Percentiles rank a stretch among this genome's conserved stretches.
Evolutionary conservation across 345 rosid genomes (phyloP).

Genomic region (Rhodomyrtus tomentosa): DNA sequence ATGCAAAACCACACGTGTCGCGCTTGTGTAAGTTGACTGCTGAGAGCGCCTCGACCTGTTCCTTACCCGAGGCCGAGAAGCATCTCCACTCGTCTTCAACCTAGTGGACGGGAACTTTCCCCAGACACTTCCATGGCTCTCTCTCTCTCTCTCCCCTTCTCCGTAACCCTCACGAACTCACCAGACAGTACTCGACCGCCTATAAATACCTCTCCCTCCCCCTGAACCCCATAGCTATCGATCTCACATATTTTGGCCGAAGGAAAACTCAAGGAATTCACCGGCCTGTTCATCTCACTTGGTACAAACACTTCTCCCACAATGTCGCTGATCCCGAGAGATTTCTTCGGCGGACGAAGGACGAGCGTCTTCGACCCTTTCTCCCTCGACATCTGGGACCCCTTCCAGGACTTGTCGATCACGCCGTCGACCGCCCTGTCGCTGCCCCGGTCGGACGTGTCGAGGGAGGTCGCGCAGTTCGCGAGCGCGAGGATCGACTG

Average conservation of each 20-base stretch:
- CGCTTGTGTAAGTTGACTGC: background rate
- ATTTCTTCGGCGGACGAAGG: slow-evolving; percentile 1
- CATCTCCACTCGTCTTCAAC: background rate
- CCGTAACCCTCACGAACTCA: background rate
- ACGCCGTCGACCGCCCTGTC: background rate
- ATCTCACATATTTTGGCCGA: background rate
- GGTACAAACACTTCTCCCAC: background rate
- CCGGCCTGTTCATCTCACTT: background rate
- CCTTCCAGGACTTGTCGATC: background rate
- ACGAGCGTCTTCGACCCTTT: slow-evolving; percentile 11
- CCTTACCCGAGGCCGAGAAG: background rate
- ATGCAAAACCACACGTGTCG: too few species aligned
- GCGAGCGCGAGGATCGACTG: slow-evolving; percentile 18
- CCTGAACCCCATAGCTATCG: accelerated
- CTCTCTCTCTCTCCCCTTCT: background rate
- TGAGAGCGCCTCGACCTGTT: background rate
- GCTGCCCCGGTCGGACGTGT: background rate
- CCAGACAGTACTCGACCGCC: background rate
- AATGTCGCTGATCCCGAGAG: slow-evolving; percentile 2
- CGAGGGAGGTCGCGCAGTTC: slow-evolving; percentile 4
- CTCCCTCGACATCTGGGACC: slow-evolving; percentile 21
- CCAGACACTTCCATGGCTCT: background rate
- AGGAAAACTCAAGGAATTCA: background rate
- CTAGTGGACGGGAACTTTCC: background rate
- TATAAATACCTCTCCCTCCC: background rate